A percentile compares a stretch with the other conserved stretches of the same genome.
Evolutionary conservation across 805 yeast genomes (phyloP).

Genomic region (Candida nemodendra): DNA sequence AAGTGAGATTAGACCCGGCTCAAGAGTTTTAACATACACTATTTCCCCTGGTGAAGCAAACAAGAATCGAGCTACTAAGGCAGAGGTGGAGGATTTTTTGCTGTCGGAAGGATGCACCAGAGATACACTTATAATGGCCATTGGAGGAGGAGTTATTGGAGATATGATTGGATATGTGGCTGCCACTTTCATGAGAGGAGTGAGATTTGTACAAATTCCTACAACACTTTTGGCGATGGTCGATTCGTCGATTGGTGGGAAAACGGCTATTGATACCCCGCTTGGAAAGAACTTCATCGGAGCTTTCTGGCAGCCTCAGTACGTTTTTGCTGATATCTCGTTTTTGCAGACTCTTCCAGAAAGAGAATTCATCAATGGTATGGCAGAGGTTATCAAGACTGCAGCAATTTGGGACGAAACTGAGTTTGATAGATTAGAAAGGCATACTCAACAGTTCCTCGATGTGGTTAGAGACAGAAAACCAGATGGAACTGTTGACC

Average conservation of each 20-base stretch:
- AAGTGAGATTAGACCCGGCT: conserved; percentile 40
- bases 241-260: conserved; percentile 97
- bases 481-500: conserved; percentile 53
- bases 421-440: conserved; percentile 84
- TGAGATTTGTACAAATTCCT: conserved; percentile 89
- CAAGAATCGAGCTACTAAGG: conserved; percentile 86
- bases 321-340: conserved; percentile 82
- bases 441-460: conserved; percentile 66
- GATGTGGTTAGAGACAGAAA: conserved; percentile 52
- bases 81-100: conserved; percentile 86
- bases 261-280: conserved; percentile 97
- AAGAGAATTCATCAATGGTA: conserved; percentile 94
- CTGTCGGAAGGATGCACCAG: conserved; percentile 86
- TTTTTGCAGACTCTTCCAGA: conserved; percentile 87
- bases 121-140: conserved; percentile 90
- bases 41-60: conserved; percentile 93
- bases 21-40: conserved; percentile 69
- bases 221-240: conserved; percentile 96
- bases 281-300: conserved; percentile 94
- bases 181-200: conserved; percentile 99
- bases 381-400: conserved; percentile 97
- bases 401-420: conserved; percentile 96
- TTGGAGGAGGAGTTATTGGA: conserved; percentile 98
- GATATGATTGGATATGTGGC: conserved; percentile 99
- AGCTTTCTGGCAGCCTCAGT: conserved; percentile 94